Evolutionary conservation across 805 yeast genomes (phyloP), one percentile per base, ranked within the genome.

Genomic region (Candida loeiensis): DNA sequence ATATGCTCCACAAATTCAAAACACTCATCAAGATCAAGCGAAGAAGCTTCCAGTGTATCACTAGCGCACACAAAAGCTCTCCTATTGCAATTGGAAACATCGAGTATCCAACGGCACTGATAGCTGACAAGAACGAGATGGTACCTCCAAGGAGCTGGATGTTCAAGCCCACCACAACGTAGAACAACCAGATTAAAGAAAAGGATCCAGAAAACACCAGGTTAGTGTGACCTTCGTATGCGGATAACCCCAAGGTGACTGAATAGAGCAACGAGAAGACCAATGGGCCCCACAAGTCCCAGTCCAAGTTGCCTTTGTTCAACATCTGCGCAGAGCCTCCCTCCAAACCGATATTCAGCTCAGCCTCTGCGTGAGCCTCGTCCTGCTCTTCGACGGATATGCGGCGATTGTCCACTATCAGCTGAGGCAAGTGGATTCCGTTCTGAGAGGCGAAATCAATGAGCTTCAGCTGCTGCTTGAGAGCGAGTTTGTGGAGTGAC

Each of bases 231-330:
- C 54, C 46, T 13, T 28, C 30, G 4, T 63, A 56, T 1, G 74
- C 63, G 3, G 78, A 69, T 41, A 71, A 60, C 2, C 80, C 76
- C 47, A 81, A 58, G 16, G 74, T 62, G 18, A 80, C 75, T 3
- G 85, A 65, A 40, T 77, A 76, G 22, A 68, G 54, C 41, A 82
- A 63, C 9, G 82, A 74, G 52, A 82, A 82, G 21, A 82, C 64
- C 40, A 82, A 61, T 4, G 89, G 89, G 2, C 89, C 89, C 88
- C 87, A 77, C 36, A 77, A 57, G 55, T 77, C 82, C 82, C 82
- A 77, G 40, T 77, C 82, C 38, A 76, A 53, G 38, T 48, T 59
- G 13, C 44, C 48, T 20, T 47, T 40, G 19, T 30, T 34, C 19
- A 42, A 34, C 35, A 45, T 30, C 13, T 37, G 36, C 28, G 34